Base-by-base conservation (phyloP, 2,329 filamentous ascomycete genomes). In the Endothia cerciana region DNA sequence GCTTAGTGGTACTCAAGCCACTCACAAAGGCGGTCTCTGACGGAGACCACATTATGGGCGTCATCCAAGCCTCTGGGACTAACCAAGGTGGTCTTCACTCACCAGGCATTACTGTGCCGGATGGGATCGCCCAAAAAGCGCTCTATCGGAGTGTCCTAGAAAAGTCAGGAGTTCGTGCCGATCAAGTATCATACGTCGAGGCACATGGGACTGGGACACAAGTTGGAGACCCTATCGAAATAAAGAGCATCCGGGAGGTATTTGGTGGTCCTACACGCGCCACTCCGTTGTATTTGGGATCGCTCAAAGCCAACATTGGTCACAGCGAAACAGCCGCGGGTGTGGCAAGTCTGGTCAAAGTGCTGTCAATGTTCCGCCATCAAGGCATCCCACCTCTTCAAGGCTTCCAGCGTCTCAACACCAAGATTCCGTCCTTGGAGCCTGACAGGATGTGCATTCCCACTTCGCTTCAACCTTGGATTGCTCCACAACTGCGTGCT, bases 21-120 rank as follows among this genome's bases (percentile, higher is more conserved):
- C 72, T 86, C 1, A 75, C 79, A 17, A 78, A 83, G 70, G 85
- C 85, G 3, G 62, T 80, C n/a, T 77, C 76, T 1, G 84, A 87
- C 56, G 81, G 82, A 2, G 82, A 87, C 68, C 74, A 75, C 3
- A 79, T 87, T 40, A 65, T 80, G 0, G 84, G 76, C 6, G 76
- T 82, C 0, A 79, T 85, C 45, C 49, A 61, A 4, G 71, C 64
- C 6, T 77, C 77, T 13, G 72, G 68, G 2, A 71, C 75, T 0
- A 77, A 80, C 60, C 78, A 80, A 22, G 76, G 75, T 11, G 33
- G 33, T 36, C 64, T 71, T 1, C 74, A 76, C 17, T 71, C 66
- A 3, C 71, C 69, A 0, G 53, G 69, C 1, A 73, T 76, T 22
- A 82, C 47, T 7, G 25, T 22, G n/a, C 47, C 47, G n/a, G 47